Conservation (phyloP, 257 asterid genomes). For the Solanum pinnatisectum region DNA sequence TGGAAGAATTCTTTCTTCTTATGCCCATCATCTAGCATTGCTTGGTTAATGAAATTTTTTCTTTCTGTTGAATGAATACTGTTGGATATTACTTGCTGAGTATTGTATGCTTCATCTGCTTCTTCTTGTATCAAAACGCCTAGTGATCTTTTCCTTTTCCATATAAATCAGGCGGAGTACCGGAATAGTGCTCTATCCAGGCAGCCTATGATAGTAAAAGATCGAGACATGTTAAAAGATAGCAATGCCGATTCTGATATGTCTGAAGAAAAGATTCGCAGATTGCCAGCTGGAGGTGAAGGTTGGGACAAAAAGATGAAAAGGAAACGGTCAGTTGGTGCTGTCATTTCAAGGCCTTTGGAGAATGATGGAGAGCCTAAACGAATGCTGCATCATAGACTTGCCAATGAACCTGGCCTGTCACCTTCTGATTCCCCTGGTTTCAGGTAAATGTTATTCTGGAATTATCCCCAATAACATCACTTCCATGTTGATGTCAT, state of each 20-base stretch:
- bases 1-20: neutral
- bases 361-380: slow-evolving; percentile 67
- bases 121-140: neutral
- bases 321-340: slow-evolving; percentile 92
- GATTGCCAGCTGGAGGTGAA: slow-evolving; percentile 86
- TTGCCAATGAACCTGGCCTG: slow-evolving; percentile 52
- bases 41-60: neutral
- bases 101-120: neutral
- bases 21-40: neutral
- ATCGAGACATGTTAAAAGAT: slow-evolving; percentile 64
- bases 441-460: slow-evolving; percentile 44
- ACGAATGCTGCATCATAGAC: slow-evolving; percentile 56
- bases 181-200: slow-evolving; percentile 55
- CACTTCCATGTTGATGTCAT: neutral
- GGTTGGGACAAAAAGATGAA: slow-evolving; percentile 96
- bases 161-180: slow-evolving; percentile 55
- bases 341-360: slow-evolving; percentile 56
- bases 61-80: neutral
- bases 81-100: neutral
- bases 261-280: slow-evolving; percentile 71
- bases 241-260: slow-evolving; percentile 47
- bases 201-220: slow-evolving; percentile 56
- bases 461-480: neutral
- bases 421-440: slow-evolving; percentile 59
- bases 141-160: neutral